A percentile compares a stretch with the other conserved stretches of the same genome.
These are phyloP conservation scores for Themeda triandra DNA, from an alignment of 176 grass and related monocot species.

Conservation along the genomic window DNA sequence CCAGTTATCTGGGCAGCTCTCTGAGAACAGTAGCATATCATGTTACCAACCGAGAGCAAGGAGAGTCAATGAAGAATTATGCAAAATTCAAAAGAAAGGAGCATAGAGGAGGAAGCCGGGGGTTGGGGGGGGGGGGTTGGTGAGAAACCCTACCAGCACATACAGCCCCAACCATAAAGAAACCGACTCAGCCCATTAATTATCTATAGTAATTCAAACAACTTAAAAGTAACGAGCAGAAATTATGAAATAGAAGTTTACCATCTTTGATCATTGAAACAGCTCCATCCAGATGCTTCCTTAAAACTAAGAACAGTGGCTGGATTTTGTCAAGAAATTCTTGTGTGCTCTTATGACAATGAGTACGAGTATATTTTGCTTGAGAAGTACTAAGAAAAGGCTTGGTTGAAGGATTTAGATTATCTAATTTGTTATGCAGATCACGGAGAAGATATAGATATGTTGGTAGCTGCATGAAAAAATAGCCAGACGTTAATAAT, in stretches of 20 bases:
- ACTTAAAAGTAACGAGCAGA: slow-evolving; percentile 3
- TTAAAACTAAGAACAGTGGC: slow-evolving; percentile 61
- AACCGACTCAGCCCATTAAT: neutral
- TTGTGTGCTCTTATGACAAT: slow-evolving; percentile 36
- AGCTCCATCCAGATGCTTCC: slow-evolving; percentile 73
- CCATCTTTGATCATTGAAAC: slow-evolving; percentile 66
- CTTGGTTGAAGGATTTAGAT: slow-evolving; percentile 46
- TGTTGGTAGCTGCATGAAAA: slow-evolving; percentile 64
- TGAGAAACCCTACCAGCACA: too few relatives aligned
- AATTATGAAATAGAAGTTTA: slow-evolving; percentile 32
- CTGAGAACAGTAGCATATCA: slow-evolving; percentile 6
- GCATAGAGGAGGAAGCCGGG: too few relatives aligned
- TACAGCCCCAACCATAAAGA: neutral
- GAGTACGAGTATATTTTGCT: slow-evolving; percentile 26
- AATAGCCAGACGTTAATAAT: slow-evolving; percentile 26
- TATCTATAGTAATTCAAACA: neutral
- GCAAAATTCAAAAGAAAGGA: neutral
- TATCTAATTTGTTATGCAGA: slow-evolving; percentile 65
- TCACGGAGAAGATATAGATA: slow-evolving; percentile 82
- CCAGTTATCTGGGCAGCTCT: slow-evolving; percentile 67
- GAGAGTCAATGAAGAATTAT: neutral
- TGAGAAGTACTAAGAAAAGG: slow-evolving; percentile 39
- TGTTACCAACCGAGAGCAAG: slow-evolving; percentile 4
- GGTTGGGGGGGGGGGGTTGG: too few relatives aligned
- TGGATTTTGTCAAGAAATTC: slow-evolving; percentile 70